Conservation (phyloP, 345 rosid species). For the Lepidium africanum region DNA sequence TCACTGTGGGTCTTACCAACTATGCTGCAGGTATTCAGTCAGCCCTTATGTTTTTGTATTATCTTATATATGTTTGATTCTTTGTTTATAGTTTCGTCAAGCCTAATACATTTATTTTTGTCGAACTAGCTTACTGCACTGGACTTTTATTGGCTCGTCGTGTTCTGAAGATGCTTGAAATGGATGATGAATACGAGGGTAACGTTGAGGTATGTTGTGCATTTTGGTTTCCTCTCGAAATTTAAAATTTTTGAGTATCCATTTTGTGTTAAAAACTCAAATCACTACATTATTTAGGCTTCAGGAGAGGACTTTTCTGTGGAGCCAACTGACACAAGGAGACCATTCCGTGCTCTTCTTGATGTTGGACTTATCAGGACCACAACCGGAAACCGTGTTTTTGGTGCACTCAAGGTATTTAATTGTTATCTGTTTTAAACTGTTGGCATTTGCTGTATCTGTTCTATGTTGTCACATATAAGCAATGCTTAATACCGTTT, state of each 20-base stretch:
- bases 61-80: neutral
- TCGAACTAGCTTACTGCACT: constrained; percentile 49
- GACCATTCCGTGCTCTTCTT: constrained; percentile 79
- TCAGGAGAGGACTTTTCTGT: constrained; percentile 67
- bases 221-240: neutral
- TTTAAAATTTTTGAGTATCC: too few species aligned
- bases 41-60: neutral
- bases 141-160: constrained; percentile 76
- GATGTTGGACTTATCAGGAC: constrained; percentile 74
- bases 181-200: constrained; percentile 65
- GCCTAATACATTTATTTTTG: neutral
- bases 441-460: neutral
- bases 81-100: neutral
- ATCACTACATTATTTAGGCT: constrained; percentile 26
- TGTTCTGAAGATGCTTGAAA: constrained; percentile 53
- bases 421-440: neutral
- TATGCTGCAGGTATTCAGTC: constrained; percentile 59
- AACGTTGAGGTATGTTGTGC: constrained; percentile 43
- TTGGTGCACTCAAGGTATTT: constrained; percentile 65
- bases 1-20: constrained; percentile 62
- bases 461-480: neutral
- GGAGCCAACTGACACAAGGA: constrained; percentile 58
- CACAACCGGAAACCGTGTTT: constrained; percentile 74
- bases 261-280: too few species aligned
- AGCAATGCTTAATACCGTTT: neutral